Evolutionary conservation across 2,329 filamentous ascomycete genomes (phyloP).

Genomic region (Cephalotrichum gorgonifer): DNA sequence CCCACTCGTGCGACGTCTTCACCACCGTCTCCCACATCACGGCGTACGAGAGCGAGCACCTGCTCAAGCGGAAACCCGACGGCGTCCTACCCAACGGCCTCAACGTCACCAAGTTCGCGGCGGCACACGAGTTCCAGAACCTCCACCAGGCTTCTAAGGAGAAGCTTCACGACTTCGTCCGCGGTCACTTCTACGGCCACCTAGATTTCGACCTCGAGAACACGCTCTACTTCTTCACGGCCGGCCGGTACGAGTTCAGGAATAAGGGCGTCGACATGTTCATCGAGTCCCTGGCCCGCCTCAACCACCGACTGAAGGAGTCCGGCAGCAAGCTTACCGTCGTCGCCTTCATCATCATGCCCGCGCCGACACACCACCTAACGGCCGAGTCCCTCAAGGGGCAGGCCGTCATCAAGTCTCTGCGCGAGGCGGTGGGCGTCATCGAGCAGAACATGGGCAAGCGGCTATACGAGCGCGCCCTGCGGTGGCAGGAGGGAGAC

Average conservation of each 20-base stretch:
- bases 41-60: slow-evolving; percentile 93
- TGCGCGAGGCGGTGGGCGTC: slow-evolving; percentile 84
- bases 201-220: slow-evolving; percentile 96
- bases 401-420: slow-evolving; percentile 92
- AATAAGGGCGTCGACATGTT: slow-evolving; percentile 99
- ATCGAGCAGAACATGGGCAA: slow-evolving; percentile 90
- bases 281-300: slow-evolving; percentile 85
- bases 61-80: slow-evolving; percentile 95
- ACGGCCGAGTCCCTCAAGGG: slow-evolving; percentile 94
- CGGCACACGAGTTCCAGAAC: slow-evolving; percentile 59
- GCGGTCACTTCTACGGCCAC: slow-evolving; percentile 96
- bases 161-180: slow-evolving; percentile 96
- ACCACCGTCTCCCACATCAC: slow-evolving; percentile 34
- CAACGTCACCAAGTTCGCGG: slow-evolving; percentile 62
- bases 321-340: slow-evolving; percentile 91
- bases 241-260: slow-evolving; percentile 92
- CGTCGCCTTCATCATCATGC: slow-evolving; percentile 98
- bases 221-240: slow-evolving; percentile 95
- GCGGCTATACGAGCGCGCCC: slow-evolving; percentile 85
- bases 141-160: slow-evolving; percentile 95
- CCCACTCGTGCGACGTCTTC: slow-evolving; percentile 1
- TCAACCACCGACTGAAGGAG: slow-evolving; percentile 87
- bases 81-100: slow-evolving; percentile 93
- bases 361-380: slow-evolving; percentile 86
- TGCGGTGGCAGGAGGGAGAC: slow-evolving; percentile 93